Base-by-base conservation (phyloP, 768 basidiomycete genomes). In the Trametes villosa region DNA sequence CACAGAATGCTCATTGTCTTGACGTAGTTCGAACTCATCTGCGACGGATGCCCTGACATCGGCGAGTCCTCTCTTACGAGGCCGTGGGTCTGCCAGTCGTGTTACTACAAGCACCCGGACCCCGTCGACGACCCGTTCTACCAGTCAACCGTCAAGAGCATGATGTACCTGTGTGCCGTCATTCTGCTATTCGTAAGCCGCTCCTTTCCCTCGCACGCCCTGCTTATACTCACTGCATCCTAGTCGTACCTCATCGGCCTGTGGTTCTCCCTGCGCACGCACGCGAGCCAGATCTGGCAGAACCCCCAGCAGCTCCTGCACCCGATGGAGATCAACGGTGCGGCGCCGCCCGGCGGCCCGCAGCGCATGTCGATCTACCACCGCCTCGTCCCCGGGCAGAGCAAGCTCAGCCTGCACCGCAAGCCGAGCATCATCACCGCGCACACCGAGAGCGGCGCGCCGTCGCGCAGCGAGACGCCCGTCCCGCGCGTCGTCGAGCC, bases 271-370 rank as follows among this genome's bases (percentile, higher is more conserved):
- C 86, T 99, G 18, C 89, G 94, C 47, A 99, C 97, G 1, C 97
- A 99, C 71, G 97, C 97, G 8, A 88, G 91, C 15, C 97, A 98
- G 72, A 99, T 99, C 67, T 99, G 97, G 97, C 95, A 98, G 72
- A 98, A 98, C 71, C 96, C 96, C 3, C 94, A 91, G 62, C 89
- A 87, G 48, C 79, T 95, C 3, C 75, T 94, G 53, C 86, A 92
- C 36, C 77, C 84, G 2, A 74, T 84, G 52, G 91, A 92, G 44
- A 69, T 88, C 18, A 79, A 84, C 6, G 71, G n/a, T n/a, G n/a
- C n/a, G n/a, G n/a, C 78, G 17, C 78, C 78, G 6, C 22, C 62
- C 2, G 66, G 68, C 29, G 31, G 22, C 15, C 62, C 70, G 29
- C 78, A 81, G 27, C 84, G 92, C 36, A 65, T 83, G 41, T 89